phyloP scores from a whole-genome alignment of 73 alveolate genomes.

The Tetrahymena thermophila region DNA sequence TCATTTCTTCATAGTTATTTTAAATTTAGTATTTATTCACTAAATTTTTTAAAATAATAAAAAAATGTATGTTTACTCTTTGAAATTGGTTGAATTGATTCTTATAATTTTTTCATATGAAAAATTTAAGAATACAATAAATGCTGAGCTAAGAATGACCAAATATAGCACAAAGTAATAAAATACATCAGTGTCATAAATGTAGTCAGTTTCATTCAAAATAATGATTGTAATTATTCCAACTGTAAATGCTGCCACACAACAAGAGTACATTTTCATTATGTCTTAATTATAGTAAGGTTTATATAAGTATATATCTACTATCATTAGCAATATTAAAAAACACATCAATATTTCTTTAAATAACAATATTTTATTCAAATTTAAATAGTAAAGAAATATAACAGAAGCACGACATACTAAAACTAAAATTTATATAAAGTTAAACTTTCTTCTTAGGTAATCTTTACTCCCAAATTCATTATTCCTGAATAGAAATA shows the following conservation, averaged over 20 bases:
- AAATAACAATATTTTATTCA: neutral
- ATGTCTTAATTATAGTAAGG: neutral
- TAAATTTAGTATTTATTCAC: too few species aligned
- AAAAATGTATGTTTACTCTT: neutral
- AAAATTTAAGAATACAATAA: neutral
- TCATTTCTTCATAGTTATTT: too few species aligned
- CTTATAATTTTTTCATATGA: neutral
- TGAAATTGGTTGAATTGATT: neutral
- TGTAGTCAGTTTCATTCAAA: neutral
- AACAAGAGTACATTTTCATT: neutral
- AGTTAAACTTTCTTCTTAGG: neutral
- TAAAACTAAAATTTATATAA: neutral
- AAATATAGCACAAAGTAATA: neutral
- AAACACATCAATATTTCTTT: neutral
- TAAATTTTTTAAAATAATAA: too few species aligned
- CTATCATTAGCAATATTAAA: neutral
- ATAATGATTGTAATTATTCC: neutral
- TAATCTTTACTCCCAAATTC: neutral
- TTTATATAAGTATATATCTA: neutral
- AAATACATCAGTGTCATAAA: neutral
- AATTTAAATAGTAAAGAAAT: neutral
- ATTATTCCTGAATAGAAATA: neutral
- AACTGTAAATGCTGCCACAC: neutral
- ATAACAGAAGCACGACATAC: neutral
- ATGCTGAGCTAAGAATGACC: neutral